Evolutionary conservation across 2,329 filamentous ascomycete species (phyloP).

Genomic region (Hymenoscyphus fraxineus): DNA sequence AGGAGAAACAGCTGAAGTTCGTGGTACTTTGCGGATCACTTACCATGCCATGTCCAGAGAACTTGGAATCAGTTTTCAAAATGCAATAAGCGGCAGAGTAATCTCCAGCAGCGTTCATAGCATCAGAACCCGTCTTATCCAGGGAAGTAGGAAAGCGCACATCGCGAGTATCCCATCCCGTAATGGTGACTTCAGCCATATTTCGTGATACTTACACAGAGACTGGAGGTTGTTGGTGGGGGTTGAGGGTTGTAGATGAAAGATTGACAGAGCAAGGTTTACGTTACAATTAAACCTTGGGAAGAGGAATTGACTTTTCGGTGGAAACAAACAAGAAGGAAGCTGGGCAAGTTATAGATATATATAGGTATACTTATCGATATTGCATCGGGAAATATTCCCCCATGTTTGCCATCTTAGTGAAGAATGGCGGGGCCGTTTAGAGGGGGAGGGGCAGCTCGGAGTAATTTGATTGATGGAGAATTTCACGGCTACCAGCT

Average conservation of each 20-base stretch:
- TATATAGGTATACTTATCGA: background rate
- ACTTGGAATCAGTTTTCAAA: constrained; percentile 70
- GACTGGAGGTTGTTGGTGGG: background rate
- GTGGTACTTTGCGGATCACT: background rate
- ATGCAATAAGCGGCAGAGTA: constrained; percentile 96
- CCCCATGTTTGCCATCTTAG: constrained; percentile 8
- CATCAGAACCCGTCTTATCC: constrained; percentile 93
- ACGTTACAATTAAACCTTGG: background rate
- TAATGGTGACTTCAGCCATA: constrained; percentile 64
- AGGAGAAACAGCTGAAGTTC: background rate
- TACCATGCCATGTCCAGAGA: constrained; percentile 76
- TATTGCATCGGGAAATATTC: background rate
- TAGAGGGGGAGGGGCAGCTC: constrained; percentile 2
- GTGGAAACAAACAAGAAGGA: background rate
- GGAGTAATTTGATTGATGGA: constrained; percentile 19
- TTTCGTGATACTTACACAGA: constrained; percentile 2
- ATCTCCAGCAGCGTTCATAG: constrained; percentile 91
- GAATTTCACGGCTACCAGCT: constrained; percentile 8
- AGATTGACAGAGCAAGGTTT: background rate
- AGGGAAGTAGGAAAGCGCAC: constrained; percentile 86
- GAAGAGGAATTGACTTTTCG: background rate
- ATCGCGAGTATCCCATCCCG: constrained; percentile 67
- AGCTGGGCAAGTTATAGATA: no score
- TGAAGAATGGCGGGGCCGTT: constrained; percentile 10
- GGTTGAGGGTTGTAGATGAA: background rate